Conservation (phyloP, 1,139 yeast species). For the Scheffersomyces titani region DNA sequence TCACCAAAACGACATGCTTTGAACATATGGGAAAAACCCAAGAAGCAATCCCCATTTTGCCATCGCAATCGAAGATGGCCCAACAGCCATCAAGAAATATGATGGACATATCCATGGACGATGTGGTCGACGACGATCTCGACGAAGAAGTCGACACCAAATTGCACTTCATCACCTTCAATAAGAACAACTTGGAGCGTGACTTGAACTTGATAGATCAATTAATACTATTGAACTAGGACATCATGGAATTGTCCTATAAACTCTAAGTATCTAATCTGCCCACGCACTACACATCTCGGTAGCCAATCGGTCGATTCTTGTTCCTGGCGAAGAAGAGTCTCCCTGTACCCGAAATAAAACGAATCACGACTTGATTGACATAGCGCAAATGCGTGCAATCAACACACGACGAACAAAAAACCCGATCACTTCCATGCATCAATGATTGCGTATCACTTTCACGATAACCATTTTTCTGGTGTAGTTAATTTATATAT, state of each 20-base stretch:
- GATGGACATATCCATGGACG: background rate
- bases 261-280: background rate
- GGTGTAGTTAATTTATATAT: background rate
- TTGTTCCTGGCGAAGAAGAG: background rate
- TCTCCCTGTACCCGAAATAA: background rate
- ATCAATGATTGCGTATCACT: background rate
- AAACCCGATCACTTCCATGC: background rate
- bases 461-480: background rate
- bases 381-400: background rate
- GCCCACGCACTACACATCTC: background rate
- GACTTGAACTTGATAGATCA: conserved; percentile 25
- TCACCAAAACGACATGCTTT: background rate
- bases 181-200: conserved; percentile 15
- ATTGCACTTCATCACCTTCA: conserved; percentile 4
- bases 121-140: conserved; percentile 8
- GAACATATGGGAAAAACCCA: background rate
- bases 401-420: background rate
- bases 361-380: background rate
- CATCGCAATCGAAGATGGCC: conserved; percentile 6
- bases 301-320: background rate
- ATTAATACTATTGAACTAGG: conserved; percentile 13
- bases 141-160: background rate
- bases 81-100: background rate
- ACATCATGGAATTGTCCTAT: background rate
- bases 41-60: conserved; percentile 8